Conservation (phyloP, 1,284 basidiomycete species). For the Ceratobasidium sp. region DNA sequence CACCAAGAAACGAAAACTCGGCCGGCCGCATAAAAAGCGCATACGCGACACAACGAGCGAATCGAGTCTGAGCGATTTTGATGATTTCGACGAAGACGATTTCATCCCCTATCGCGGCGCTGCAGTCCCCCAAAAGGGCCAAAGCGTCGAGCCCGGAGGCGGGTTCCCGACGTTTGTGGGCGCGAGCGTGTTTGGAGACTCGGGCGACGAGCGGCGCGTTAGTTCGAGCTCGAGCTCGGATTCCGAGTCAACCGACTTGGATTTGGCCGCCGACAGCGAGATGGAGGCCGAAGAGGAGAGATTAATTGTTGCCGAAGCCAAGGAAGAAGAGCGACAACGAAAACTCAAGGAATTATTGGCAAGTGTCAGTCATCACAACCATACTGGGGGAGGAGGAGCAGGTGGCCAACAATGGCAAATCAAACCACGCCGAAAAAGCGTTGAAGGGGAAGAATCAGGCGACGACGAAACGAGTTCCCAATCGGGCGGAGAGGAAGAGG, state of each 20-base stretch:
- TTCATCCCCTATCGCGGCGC: conserved; percentile 10
- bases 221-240: conserved; percentile 1
- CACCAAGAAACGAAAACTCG: conserved; percentile 29
- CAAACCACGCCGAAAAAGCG: conserved; percentile 28
- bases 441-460: conserved; percentile 21
- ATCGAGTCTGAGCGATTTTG: conserved; percentile 31
- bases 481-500: conserved; percentile 28
- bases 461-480: conserved; percentile 26
- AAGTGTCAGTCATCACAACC: conserved; percentile 12
- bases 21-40: conserved; percentile 32
- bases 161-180: conserved; percentile 27
- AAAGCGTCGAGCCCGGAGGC: background rate
- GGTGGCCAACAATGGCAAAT: conserved; percentile 32
- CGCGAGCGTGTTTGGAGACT: conserved; percentile 23
- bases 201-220: background rate
- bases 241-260: conserved; percentile 1
- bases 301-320: conserved; percentile 17
- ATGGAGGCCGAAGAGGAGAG: conserved; percentile 37
- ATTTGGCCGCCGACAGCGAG: conserved; percentile 35
- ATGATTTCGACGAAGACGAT: conserved; percentile 32
- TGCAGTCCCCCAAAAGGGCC: background rate
- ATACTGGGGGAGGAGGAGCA: conserved; percentile 18
- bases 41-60: conserved; percentile 32
- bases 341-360: conserved; percentile 16
- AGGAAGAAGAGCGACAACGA: conserved; percentile 1